Base-by-base conservation (phyloP, 129 eudicot genomes). In the Heracleum sosnowskyi region DNA sequence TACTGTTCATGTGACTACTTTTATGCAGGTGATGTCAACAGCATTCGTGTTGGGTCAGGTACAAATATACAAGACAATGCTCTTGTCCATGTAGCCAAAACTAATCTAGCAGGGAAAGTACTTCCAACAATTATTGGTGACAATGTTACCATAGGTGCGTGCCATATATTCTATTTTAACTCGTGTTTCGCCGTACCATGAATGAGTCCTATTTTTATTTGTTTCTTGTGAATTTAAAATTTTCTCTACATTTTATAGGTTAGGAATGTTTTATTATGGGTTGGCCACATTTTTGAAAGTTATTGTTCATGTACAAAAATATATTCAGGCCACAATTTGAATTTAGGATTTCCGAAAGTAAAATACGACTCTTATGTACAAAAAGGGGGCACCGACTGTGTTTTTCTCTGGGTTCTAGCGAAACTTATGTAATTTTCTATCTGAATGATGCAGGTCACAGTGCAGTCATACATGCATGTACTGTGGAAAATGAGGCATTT, bases 51-150 rank as follows among this genome's bases (percentile, higher is more conserved):
- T 76, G 98, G 98, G 47, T 82, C 97, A 24, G 92, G 97, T 74
- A 91, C 97, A 75, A 94, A 94, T 87, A 91, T 94, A 78, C 98
- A 94, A 78, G 98, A 94, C 80, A 88, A 94, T 77, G 86, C 98
- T 78, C 97, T 94, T 82, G 96, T 94, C 39, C 98, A 94, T 76
- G 98, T 94, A 41, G 98, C 98, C 64, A 91, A 90, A 88, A 82
- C 97, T 45, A 94, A 94, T 84, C 77, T 90, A 62, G 87, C 88
- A 68, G 98, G 98, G 72, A 94, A 91, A 71, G 96, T 90, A 60
- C 82, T 94, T 84, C 98, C 98, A 76, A 91, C 96, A 49, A 89
- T 79, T 51, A 87, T 94, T 29, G 98, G 98, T 35, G 84, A 94
- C 91, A 91, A 94, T 86, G 98, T 94, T 51, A 94, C 96, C 80